phyloP scores from a whole-genome alignment of 2,329 filamentous ascomycete species.

The Malbranchea cinnamomea region DNA sequence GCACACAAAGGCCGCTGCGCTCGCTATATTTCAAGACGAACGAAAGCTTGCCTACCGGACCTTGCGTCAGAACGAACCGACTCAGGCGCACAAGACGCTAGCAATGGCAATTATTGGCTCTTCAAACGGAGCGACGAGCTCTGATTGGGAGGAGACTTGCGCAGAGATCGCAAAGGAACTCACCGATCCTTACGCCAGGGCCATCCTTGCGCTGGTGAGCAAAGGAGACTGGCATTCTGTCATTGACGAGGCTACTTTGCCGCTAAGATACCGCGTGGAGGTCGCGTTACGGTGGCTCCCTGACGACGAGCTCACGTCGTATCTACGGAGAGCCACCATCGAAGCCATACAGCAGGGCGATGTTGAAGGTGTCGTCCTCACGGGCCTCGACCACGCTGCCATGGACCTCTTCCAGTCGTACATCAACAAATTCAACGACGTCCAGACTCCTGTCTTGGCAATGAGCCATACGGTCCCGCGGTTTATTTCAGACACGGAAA shows the following conservation, averaged over 20 bases:
- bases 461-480: constrained; percentile 44
- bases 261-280: constrained; percentile 45
- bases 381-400: constrained; percentile 41
- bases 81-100: constrained; percentile 41
- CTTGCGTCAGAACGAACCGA: constrained; percentile 37
- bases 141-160: constrained; percentile 47
- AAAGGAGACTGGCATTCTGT: constrained; percentile 46
- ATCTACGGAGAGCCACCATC: constrained; percentile 38
- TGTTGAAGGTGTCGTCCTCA: constrained; percentile 47
- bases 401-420: constrained; percentile 48
- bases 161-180: constrained; percentile 47
- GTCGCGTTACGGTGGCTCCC: constrained; percentile 41
- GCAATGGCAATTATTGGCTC: constrained; percentile 37
- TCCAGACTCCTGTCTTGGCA: constrained; percentile 48
- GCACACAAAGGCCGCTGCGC: constrained; percentile 47
- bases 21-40: constrained; percentile 46
- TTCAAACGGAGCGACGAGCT: constrained; percentile 32
- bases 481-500: constrained; percentile 39
- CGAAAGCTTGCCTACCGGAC: constrained; percentile 43
- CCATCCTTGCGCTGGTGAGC: constrained; percentile 44
- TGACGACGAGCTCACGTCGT: constrained; percentile 33
- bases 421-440: constrained; percentile 43
- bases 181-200: constrained; percentile 46
- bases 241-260: constrained; percentile 41
- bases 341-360: constrained; percentile 40